These are phyloP conservation scores for Eurotiales sp. DNA, from an alignment of 2,329 filamentous ascomycete species.

Conservation along the genomic window DNA sequence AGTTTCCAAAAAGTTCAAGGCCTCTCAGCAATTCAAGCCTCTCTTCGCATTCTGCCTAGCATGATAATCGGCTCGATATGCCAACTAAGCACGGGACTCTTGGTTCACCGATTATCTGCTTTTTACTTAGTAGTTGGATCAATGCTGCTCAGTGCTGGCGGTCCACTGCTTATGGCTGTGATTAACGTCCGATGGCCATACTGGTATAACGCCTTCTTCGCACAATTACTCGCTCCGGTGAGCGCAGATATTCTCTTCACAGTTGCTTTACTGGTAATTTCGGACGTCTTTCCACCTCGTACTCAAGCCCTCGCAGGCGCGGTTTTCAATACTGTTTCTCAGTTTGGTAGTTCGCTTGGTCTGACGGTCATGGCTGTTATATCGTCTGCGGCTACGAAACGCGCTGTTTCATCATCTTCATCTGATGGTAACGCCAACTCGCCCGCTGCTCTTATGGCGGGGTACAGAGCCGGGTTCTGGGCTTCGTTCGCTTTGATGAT, in stretches of 20 bases:
- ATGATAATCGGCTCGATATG: slow-evolving; percentile 34
- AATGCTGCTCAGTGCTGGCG: slow-evolving; percentile 31
- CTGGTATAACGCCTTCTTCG: slow-evolving; percentile 45
- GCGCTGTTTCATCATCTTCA: slow-evolving; percentile 30
- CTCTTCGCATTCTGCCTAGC: slow-evolving; percentile 44
- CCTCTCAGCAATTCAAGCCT: slow-evolving; percentile 42
- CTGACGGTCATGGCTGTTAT: slow-evolving; percentile 52
- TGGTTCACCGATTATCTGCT: slow-evolving; percentile 44
- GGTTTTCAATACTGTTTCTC: slow-evolving; percentile 58
- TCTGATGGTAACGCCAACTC: slow-evolving; percentile 18
- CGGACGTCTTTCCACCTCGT: slow-evolving; percentile 53
- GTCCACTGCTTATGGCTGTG: slow-evolving; percentile 46
- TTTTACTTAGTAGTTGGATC: slow-evolving; percentile 41
- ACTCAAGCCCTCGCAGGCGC: slow-evolving; percentile 59
- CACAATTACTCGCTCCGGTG: slow-evolving; percentile 41
- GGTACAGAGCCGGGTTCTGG: slow-evolving; percentile 55
- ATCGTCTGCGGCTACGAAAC: slow-evolving; percentile 18
- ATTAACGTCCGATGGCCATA: slow-evolving; percentile 45
- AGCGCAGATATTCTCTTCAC: slow-evolving; percentile 54
- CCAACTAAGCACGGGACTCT: slow-evolving; percentile 45
- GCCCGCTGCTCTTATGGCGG: slow-evolving; percentile 43
- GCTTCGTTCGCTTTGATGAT: slow-evolving; percentile 47
- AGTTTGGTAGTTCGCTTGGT: slow-evolving; percentile 55
- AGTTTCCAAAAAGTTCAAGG: slow-evolving; percentile 48
- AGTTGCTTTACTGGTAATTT: slow-evolving; percentile 53